phyloP scores from a whole-genome alignment of 1,284 basidiomycete genomes.

The Leucoagaricus sp. region DNA sequence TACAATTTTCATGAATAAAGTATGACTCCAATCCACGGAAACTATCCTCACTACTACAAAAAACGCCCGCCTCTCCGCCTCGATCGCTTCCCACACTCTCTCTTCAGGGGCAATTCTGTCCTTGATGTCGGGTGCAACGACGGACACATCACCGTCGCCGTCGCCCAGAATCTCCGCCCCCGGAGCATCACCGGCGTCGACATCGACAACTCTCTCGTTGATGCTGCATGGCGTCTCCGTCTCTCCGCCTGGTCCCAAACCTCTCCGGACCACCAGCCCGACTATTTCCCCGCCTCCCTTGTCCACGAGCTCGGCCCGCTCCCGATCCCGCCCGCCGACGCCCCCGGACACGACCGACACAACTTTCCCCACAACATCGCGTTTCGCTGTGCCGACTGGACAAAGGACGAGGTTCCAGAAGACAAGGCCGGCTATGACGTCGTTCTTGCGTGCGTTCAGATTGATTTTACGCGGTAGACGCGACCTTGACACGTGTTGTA shows the following conservation, averaged over 20 bases:
- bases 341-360: constrained; percentile 29
- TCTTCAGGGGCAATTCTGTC: constrained; percentile 59
- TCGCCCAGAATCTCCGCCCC: constrained; percentile 66
- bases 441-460: constrained; percentile 63
- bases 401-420: constrained; percentile 52
- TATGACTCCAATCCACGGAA: constrained; percentile 54
- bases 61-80: constrained; percentile 64
- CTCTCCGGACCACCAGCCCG: constrained; percentile 15
- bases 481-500: constrained; percentile 29
- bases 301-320: constrained; percentile 73
- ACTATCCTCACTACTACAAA: constrained; percentile 67
- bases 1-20: not conserved
- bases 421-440: constrained; percentile 68
- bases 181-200: constrained; percentile 75
- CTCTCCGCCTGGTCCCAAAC: constrained; percentile 65
- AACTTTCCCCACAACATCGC: constrained; percentile 74
- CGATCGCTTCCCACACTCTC: constrained; percentile 49
- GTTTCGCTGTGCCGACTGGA: constrained; percentile 74
- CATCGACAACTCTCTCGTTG: constrained; percentile 72
- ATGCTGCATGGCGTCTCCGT: constrained; percentile 69
- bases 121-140: constrained; percentile 86
- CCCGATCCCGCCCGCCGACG: constrained; percentile 53
- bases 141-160: constrained; percentile 77
- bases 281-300: constrained; percentile 75
- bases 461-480: not conserved